Evolutionary conservation across 2,329 filamentous ascomycete species (phyloP), one percentile per base, ranked within the genome.

Genomic region (Stagonosporopsis tanaceti): DNA sequence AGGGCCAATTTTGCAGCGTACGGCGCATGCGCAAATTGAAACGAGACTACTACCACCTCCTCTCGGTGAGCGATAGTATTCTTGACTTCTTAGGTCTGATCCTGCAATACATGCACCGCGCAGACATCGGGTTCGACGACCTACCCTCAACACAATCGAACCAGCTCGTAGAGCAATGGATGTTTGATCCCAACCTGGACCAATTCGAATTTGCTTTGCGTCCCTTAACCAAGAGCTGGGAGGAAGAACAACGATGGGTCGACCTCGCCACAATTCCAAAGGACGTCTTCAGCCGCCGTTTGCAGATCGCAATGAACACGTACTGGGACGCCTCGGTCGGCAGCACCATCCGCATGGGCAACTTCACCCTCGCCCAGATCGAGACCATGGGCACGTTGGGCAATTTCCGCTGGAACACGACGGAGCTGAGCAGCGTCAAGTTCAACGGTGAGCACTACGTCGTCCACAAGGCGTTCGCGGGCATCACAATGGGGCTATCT

Each of bases 301-400:
- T 62, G 3, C 47, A 57, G 7, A 50, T 50, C 4, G 59, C 48
- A 14, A 56, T 62, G 20, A 62, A 62, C 39, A 56, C 55, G 4
- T 62, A 59, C 40, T 62, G 59, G 55, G 55, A 62, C 30, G 22
- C 47, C 0, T 38, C 45, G 1, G 2, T 47, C 15, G 30, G 44
- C 4, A 47, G 32, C 25, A 27, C 30, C 6, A 15, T 44, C 17
- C 50, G 53, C 6, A 47, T 34, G 20, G 32, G 40, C 8, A 35
- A 46, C 6, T 25, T 48, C 5, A n/a, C 35, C 4, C 20, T 27
- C 17, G 35, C 34, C 1, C 12, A 50, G 9, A 14, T 50, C 5
- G 15, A 28, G 12, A 8, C 4, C 37, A 15, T 30, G 22, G 35
- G 25, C 24, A 15, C 22, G 6, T 2, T n/a, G 5, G 28, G 25